A percentile compares a stretch with the other conserved stretches of the same genome.
phyloP scores from a whole-genome alignment of 2,329 filamentous ascomycete species.

The Domatiomyces catenatus region DNA sequence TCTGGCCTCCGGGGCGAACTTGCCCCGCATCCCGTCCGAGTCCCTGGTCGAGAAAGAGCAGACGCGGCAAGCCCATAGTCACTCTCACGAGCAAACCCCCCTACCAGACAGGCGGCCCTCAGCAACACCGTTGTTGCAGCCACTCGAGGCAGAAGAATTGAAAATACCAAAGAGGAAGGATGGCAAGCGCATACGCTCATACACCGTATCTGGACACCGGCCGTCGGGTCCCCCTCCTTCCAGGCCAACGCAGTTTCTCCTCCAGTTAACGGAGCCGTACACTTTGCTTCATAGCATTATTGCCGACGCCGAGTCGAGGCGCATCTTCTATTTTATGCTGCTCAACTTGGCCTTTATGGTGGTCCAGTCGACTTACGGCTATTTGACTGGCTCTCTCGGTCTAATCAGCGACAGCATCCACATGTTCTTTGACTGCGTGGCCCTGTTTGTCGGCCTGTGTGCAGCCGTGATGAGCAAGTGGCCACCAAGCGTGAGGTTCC shows the following conservation, averaged over 20 bases:
- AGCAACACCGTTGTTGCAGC: conserved; percentile 21
- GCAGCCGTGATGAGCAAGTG: conserved; percentile 94
- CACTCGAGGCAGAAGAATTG: conserved; percentile 22
- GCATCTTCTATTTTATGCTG: conserved; percentile 96
- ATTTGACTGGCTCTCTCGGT: conserved; percentile 80
- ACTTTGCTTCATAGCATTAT: conserved; percentile 76
- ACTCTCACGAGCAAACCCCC: neutral
- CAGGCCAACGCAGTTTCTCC: conserved; percentile 53
- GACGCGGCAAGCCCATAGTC: neutral
- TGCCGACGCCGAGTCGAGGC: conserved; percentile 76
- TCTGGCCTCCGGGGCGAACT: conserved; percentile 11
- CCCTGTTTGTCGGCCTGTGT: conserved; percentile 73
- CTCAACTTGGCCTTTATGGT: conserved; percentile 93
- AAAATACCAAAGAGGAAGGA: conserved; percentile 12
- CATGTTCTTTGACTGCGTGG: conserved; percentile 98
- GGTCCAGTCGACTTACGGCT: conserved; percentile 86
- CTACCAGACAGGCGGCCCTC: neutral
- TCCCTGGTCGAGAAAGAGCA: conserved; percentile 2
- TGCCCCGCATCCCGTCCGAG: conserved; percentile 17
- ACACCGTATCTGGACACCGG: conserved; percentile 17
- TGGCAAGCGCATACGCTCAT: conserved; percentile 6
- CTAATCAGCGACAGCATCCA: conserved; percentile 96
- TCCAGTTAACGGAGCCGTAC: conserved; percentile 53
- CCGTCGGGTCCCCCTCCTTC: conserved; percentile 8
- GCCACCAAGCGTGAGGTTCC: conserved; percentile 76